Percentiles rank a stretch among this genome's conserved stretches.
phyloP scores from a whole-genome alignment of 225 moss, liverwort and hornwort species.

The Pseudoscleropodium purum region DNA sequence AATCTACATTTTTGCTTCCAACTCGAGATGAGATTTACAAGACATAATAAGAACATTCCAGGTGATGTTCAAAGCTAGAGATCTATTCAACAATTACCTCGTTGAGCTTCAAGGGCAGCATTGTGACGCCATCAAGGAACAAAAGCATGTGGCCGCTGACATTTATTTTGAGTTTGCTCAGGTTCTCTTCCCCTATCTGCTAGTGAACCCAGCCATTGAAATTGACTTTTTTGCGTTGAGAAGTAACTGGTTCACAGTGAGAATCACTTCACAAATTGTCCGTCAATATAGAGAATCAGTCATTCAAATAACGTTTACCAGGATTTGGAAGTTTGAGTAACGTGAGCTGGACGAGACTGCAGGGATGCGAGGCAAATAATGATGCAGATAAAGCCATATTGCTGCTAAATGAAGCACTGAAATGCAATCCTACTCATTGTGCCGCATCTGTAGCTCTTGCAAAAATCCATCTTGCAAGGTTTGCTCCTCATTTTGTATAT shows the following conservation, averaged over 20 bases:
- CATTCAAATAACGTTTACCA: not conserved
- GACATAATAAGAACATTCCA: not conserved
- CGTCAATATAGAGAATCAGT: not conserved
- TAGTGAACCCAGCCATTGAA: not conserved
- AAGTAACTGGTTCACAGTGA: not conserved
- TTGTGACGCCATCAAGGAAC: slow-evolving; percentile 56
- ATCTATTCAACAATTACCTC: slow-evolving; percentile 48
- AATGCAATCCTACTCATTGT: slow-evolving; percentile 67
- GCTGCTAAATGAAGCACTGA: slow-evolving; percentile 70
- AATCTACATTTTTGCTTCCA: not conserved
- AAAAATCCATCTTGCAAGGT: slow-evolving; percentile 75
- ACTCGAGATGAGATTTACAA: not conserved
- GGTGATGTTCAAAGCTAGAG: slow-evolving; percentile 84
- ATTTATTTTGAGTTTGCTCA: slow-evolving; percentile 85
- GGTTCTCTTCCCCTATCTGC: slow-evolving; percentile 15
- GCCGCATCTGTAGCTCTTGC: slow-evolving; percentile 59
- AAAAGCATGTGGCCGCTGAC: slow-evolving; percentile 63
- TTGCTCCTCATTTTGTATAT: not conserved
- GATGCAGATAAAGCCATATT: slow-evolving; percentile 66
- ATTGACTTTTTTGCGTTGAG: not conserved
- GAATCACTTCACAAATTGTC: not conserved
- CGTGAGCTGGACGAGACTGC: not conserved
- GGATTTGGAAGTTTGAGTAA: not conserved
- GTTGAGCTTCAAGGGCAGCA: slow-evolving; percentile 55
- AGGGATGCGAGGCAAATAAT: slow-evolving; percentile 86